phyloP scores from a whole-genome alignment of 306 rosid genomes.

The Gynostemma pentaphyllum region DNA sequence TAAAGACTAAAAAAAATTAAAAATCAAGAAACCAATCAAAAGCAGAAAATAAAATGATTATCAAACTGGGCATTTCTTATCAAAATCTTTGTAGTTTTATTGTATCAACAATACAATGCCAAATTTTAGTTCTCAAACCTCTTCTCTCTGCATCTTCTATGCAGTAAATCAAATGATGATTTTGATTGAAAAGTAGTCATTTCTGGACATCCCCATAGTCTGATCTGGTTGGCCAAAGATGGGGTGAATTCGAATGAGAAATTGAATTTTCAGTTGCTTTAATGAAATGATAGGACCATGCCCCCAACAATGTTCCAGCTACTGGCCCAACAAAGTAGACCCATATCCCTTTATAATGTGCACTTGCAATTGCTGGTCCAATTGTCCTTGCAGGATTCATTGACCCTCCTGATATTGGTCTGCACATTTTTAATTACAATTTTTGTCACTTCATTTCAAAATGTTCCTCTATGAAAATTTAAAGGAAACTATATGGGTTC shows the following conservation, averaged over 20 bases:
- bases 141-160: background rate
- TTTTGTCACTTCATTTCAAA: background rate
- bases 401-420: slow-evolving; percentile 86
- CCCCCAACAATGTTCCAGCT: slow-evolving; percentile 51
- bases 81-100: too few species aligned
- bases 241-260: slow-evolving; percentile 20
- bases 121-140: too few species aligned
- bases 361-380: slow-evolving; percentile 69
- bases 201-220: background rate
- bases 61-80: too few species aligned
- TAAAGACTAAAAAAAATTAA: too few species aligned
- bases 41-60: too few species aligned
- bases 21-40: too few species aligned
- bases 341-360: slow-evolving; percentile 55
- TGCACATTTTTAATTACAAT: slow-evolving; percentile 15
- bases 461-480: background rate
- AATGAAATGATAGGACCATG: slow-evolving; percentile 47
- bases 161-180: background rate
- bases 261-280: slow-evolving; percentile 21
- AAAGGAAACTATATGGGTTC: too few species aligned
- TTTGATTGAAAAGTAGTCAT: background rate
- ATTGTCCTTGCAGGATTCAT: slow-evolving; percentile 87
- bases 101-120: too few species aligned
- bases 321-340: slow-evolving; percentile 57
- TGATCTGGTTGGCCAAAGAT: background rate